Evolutionary conservation across 2,329 filamentous ascomycete genomes (phyloP).

Genomic region (Colletotrichum lentis): DNA sequence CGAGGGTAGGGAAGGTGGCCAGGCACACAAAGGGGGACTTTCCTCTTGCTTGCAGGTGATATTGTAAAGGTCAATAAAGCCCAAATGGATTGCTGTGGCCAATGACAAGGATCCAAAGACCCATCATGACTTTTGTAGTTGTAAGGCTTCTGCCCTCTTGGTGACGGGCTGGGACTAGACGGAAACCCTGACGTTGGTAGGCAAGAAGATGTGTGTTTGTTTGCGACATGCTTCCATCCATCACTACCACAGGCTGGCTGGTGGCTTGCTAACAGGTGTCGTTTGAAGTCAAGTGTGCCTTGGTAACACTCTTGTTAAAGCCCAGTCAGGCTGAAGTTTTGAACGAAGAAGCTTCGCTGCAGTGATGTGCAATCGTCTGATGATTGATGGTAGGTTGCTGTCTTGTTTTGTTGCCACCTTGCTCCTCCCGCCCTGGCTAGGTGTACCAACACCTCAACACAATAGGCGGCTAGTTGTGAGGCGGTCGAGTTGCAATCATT

Average conservation of each 20-base stretch:
- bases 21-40: not conserved
- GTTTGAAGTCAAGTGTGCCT: no score
- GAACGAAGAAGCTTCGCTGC: not conserved
- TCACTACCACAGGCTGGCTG: no score
- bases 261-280: not conserved
- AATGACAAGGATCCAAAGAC: not conserved
- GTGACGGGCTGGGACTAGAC: no score
- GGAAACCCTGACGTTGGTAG: not conserved
- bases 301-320: not conserved
- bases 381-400: not conserved
- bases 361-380: not conserved
- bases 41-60: not conserved
- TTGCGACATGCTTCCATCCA: no score
- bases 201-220: no score
- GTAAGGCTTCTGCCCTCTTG: no score
- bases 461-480: not conserved
- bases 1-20: not conserved
- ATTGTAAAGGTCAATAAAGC: not conserved
- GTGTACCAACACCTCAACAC: not conserved
- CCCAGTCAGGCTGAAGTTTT: not conserved
- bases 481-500: not conserved
- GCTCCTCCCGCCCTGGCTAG: not conserved
- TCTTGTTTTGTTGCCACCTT: conserved; percentile 15
- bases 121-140: not conserved
- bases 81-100: not conserved